Evolutionary conservation across 2,329 filamentous ascomycete genomes (phyloP).

Genomic region (Phoma herbarum): DNA sequence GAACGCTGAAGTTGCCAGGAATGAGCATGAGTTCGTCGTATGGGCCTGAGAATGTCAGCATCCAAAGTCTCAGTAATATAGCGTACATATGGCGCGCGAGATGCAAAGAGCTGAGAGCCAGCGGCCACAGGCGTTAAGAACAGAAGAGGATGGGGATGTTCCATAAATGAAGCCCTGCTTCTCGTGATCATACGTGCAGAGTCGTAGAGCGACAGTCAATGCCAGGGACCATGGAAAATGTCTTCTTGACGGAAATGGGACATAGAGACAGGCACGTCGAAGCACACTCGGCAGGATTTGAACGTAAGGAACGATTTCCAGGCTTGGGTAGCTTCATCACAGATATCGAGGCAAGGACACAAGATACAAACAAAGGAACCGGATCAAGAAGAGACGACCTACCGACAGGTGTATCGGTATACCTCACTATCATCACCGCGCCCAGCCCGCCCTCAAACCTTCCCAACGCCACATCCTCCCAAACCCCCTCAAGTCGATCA

Average conservation of each 20-base stretch:
- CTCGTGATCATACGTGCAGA: background rate
- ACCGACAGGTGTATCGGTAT: slow-evolving; percentile 45
- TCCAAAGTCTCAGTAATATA: background rate
- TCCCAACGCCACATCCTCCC: slow-evolving; percentile 26
- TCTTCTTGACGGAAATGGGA: background rate
- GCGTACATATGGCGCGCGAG: too few relatives aligned
- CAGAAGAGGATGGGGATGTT: background rate
- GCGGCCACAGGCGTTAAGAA: too few relatives aligned
- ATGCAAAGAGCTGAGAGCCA: background rate
- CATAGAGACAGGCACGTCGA: background rate
- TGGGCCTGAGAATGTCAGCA: slow-evolving; percentile 28
- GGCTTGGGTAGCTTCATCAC: background rate
- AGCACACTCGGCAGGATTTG: background rate
- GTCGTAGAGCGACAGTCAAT: background rate
- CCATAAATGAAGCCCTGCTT: background rate
- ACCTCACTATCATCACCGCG: slow-evolving; percentile 40
- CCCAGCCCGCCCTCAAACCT: slow-evolving; percentile 42
- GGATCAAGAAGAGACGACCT: slow-evolving; percentile 19
- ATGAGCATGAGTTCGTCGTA: slow-evolving; percentile 48
- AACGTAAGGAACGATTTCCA: background rate
- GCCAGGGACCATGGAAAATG: background rate
- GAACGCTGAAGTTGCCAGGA: slow-evolving; percentile 43
- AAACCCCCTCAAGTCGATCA: slow-evolving; percentile 35
- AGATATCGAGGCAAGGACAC: background rate
- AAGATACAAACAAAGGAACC: background rate